Evolutionary conservation across 306 rosid species (phyloP), one percentile per base, ranked within the genome.

Genomic region (Mimosa pudica): DNA sequence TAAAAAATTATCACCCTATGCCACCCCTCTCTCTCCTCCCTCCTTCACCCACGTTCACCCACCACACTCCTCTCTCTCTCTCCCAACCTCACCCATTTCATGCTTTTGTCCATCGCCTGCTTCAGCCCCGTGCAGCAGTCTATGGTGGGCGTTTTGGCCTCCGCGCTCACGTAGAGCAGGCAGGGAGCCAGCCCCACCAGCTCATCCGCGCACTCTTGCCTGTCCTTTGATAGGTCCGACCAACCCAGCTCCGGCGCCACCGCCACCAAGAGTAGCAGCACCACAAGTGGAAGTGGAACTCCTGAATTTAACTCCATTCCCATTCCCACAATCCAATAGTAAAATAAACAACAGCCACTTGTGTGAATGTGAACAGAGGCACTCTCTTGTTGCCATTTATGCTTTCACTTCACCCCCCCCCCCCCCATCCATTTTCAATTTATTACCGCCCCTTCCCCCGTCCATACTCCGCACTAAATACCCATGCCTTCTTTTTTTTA

Each of bases 91-190:
- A 24, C 30, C 30, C 98, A 95, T 20, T 82, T 92, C 82, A 76
- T 87, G 92, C 91, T 88, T 72, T 89, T 83, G 0, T 87, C 71
- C 14, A 89, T 79, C 0, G 90, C 97, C 42, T 58, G 73, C 81
- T 87, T 91, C 1, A 95, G 88, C 1, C 94, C 94, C 12, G 82
- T 85, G 81, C 97, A 95, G 58, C 99, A 95, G 3, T 95, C 98
- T 3, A 93, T 66, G 46, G 96, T 82, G 0, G 98, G 97, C 10
- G 81, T n/a, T 52, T 91, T 85, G 73, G 91, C 90, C 16, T 89
- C 83, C 0, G 92, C 98, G 24, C 83, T 77, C 1, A 92, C 98
- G 8, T 91, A 95, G 6, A 93, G 86, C 18, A 91, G 85, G 65
- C 99, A 95, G 3, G 86, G 77, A 8, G 92, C 92, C 0, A 94